These are phyloP conservation scores for Cladorrhinum sp. DNA, from an alignment of 2,329 filamentous ascomycete genomes.

Conservation along the genomic window DNA sequence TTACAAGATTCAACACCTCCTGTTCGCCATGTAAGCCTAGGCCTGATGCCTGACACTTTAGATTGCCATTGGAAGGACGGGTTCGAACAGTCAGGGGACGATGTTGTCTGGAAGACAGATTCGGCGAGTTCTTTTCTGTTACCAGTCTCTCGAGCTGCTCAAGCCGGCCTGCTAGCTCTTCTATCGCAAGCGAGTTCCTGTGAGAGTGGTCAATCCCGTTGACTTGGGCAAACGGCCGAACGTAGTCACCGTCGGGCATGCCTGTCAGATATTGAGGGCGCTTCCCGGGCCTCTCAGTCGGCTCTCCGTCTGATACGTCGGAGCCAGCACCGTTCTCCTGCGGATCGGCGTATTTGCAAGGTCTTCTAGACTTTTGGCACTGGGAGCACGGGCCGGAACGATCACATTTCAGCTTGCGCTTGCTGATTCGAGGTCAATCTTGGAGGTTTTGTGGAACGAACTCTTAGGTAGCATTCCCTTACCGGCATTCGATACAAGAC, in stretches of 20 bases:
- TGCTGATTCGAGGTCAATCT: constrained; percentile 27
- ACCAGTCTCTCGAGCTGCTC: constrained; percentile 53
- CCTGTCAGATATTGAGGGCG: constrained; percentile 21
- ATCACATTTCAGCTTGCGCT: constrained; percentile 56
- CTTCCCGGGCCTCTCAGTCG: constrained; percentile 30
- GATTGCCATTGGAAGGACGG: constrained; percentile 46
- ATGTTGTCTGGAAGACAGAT: constrained; percentile 24
- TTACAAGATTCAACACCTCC: constrained; percentile 52
- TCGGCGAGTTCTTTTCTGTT: constrained; percentile 40
- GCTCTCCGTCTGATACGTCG: constrained; percentile 35
- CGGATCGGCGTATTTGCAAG: constrained; percentile 48
- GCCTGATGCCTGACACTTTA: constrained; percentile 45
- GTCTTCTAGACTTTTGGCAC: constrained; percentile 54
- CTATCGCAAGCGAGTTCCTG: constrained; percentile 31
- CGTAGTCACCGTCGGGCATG: constrained; percentile 17
- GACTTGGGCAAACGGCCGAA: neutral
- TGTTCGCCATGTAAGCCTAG: constrained; percentile 53
- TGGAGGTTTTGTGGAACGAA: neutral
- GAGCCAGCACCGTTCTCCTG: constrained; percentile 49
- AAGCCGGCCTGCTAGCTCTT: constrained; percentile 49
- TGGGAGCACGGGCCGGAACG: constrained; percentile 55
- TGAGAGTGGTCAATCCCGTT: neutral
- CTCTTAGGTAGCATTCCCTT: neutral
- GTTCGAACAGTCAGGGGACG: constrained; percentile 45
- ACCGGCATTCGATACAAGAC: constrained; percentile 53